Evolutionary conservation across 371 early-diverging fungal species (phyloP).

Genomic region (Mucor piriformis): DNA sequence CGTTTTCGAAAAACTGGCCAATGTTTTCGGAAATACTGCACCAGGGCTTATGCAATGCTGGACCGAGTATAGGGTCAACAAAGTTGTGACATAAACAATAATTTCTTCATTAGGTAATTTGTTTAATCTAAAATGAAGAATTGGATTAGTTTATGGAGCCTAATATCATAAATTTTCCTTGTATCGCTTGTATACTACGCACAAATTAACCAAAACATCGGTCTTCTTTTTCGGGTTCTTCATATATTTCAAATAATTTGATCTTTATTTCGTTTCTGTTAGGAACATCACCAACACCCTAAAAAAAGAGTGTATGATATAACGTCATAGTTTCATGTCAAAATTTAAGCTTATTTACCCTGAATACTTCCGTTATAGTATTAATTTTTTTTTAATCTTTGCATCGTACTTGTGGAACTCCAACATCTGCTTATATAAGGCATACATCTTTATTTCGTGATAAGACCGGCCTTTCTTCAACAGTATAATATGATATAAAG

Average conservation of each 20-base stretch:
- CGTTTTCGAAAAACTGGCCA: no score
- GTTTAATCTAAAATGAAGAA: slow-evolving; percentile 18
- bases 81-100: slow-evolving; percentile 3
- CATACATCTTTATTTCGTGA: slow-evolving; percentile 7
- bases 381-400: slow-evolving; percentile 12
- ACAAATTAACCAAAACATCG: slow-evolving; percentile 18
- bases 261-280: slow-evolving; percentile 16
- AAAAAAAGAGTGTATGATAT: slow-evolving; percentile 19
- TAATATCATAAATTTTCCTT: slow-evolving; percentile 3
- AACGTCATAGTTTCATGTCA: slow-evolving; percentile 7
- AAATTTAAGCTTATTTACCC: slow-evolving; percentile 9
- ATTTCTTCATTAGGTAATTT: slow-evolving; percentile 16
- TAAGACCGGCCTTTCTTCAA: slow-evolving; percentile 10
- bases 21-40: no score
- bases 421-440: slow-evolving; percentile 13
- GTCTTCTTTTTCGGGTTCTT: slow-evolving; percentile 16
- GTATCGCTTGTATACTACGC: slow-evolving; percentile 12
- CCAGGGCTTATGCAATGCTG: no score
- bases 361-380: slow-evolving; percentile 9
- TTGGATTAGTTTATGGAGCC: slow-evolving; percentile 10
- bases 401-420: slow-evolving; percentile 11
- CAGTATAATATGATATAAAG: slow-evolving; percentile 12
- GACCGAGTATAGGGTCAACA: slow-evolving; percentile 10
- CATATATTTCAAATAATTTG: slow-evolving; percentile 16
- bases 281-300: slow-evolving; percentile 9